A percentile compares a stretch with the other conserved stretches of the same genome.
These are phyloP conservation scores for Spinacia oleracea DNA, from an alignment of 179 eudicot species.

Conservation along the genomic window DNA sequence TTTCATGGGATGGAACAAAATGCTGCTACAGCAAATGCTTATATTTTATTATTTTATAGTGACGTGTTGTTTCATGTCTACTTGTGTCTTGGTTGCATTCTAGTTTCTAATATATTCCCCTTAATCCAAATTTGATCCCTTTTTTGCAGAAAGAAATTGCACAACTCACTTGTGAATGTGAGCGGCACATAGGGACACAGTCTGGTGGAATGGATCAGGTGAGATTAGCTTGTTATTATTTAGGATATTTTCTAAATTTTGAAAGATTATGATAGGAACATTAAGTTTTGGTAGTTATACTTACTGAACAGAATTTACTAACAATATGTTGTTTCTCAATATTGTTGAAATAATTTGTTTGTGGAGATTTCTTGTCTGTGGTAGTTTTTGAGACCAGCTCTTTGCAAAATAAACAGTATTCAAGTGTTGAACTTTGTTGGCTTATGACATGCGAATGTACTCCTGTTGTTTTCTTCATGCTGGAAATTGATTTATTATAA, in stretches of 20 bases:
- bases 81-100: constrained; percentile 10
- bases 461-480: not conserved
- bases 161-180: constrained; percentile 95
- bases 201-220: constrained; percentile 99
- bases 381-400: not conserved
- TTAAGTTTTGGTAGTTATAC: not conserved
- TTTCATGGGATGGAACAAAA: not conserved
- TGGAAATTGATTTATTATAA: not conserved
- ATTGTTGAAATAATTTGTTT: not conserved
- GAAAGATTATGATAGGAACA: not conserved
- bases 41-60: not conserved
- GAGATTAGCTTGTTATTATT: constrained; percentile 8
- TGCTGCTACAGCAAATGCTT: not conserved
- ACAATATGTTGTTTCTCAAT: not conserved
- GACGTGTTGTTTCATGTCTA: not conserved
- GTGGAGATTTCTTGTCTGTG: not conserved
- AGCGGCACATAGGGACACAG: constrained; percentile 96
- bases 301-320: not conserved
- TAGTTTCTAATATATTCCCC: not conserved
- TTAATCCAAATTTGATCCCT: not conserved
- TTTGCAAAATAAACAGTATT: not conserved
- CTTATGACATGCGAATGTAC: not conserved
- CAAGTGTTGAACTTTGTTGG: too few relatives aligned
- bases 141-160: constrained; percentile 88
- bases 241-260: not conserved